Base-by-base conservation (phyloP, 2,329 filamentous ascomycete species). In the Cladosporium sp. region DNA sequence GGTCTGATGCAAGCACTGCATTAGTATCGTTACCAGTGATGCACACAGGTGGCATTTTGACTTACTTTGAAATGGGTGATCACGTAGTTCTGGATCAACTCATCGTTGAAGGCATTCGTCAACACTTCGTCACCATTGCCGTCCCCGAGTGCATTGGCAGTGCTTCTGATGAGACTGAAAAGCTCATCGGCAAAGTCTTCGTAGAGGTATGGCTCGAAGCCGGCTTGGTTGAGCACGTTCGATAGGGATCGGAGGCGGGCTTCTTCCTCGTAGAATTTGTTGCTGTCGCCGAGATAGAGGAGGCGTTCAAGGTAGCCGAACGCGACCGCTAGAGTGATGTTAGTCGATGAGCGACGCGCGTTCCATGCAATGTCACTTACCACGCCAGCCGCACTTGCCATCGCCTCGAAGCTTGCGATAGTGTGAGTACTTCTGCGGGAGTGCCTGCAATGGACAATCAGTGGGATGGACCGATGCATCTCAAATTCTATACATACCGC, bases 301-400 rank as follows among this genome's bases (percentile, higher is more conserved):
- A 97, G 80, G 45, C 85, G 87, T 74, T 99, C 94, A 70, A 95
- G 96, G 74, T 97, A 97, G 63, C 86, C 87, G 73, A 96, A 99
- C 22, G 87, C 91, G 70, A 96, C 89, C 52, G 93, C 94, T 97
- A 72, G 35, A 49, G 48, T 34, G 60, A 22, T 32, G 66, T 77
- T 58, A 77, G 64, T 54, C 58, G 76, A 62, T 50, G 37, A 56
- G 32, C 20, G 24, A 50, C 32, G 20, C 19, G 15, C 35, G 20
- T 53, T 22, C 40, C 3, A 24, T 56, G 25, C 6, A n/a, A 24
- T 49, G 13, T n/a, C 54, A 63, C 86, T 78, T 81, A 97, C 93
- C 94, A 87, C 93, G 85, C 93, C 94, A 97, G 68, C 93, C 94
- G 75, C 94, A 97, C 71, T 96, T 95, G 59, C 94, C 94, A 75